These are phyloP conservation scores for Cladosporium sp. DNA, from an alignment of 2,329 filamentous ascomycete genomes.

Conservation along the genomic window DNA sequence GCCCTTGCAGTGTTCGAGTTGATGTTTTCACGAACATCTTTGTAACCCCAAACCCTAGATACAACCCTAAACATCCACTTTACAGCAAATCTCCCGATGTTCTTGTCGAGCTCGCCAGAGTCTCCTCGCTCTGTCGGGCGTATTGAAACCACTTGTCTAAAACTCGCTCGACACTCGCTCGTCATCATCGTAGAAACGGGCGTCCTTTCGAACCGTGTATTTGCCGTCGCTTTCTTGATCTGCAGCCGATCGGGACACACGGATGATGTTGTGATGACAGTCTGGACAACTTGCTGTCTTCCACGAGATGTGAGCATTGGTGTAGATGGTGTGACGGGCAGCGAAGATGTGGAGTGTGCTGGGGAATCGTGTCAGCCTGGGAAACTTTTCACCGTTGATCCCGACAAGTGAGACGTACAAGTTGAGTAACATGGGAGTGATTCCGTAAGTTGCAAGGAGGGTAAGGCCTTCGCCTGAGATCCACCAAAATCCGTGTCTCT, in stretches of 20 bases:
- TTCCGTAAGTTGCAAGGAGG: conserved; percentile 7
- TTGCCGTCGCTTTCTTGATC: not conserved
- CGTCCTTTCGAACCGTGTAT: not conserved
- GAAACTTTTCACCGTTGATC: not conserved
- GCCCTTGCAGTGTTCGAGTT: not conserved
- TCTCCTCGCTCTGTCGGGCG: conserved; percentile 1
- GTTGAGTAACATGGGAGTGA: conserved; percentile 3
- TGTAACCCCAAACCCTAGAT: not conserved
- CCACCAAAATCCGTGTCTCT: not conserved
- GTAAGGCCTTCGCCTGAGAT: not conserved
- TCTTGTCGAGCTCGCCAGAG: conserved; percentile 34
- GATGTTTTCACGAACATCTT: not conserved
- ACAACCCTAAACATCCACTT: not conserved
- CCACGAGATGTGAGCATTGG: not conserved
- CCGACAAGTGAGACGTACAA: not conserved
- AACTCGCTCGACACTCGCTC: conserved; percentile 3
- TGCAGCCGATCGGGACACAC: not conserved
- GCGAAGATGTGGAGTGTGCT: not conserved
- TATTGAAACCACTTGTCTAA: conserved; percentile 8
- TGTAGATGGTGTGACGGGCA: not conserved
- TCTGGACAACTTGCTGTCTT: not conserved
- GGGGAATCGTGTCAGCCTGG: not conserved
- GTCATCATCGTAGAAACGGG: not conserved
- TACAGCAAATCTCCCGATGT: not conserved
- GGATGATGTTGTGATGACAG: not conserved